phyloP scores from a whole-genome alignment of 1,139 yeast species.

The Nakaseomyces bracarensis region DNA sequence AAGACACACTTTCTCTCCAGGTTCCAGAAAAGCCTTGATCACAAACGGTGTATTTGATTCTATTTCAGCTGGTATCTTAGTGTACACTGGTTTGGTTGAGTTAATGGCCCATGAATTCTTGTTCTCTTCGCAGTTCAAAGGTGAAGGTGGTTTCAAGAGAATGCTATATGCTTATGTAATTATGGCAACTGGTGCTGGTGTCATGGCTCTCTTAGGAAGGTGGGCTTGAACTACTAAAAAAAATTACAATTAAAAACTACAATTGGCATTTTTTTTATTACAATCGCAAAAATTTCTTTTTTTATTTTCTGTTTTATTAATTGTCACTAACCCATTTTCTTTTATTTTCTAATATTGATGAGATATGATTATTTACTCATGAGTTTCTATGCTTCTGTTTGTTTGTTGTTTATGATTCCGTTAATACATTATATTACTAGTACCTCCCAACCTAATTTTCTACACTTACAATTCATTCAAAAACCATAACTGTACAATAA shows the following conservation, averaged over 20 bases:
- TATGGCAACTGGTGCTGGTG: slow-evolving; percentile 66
- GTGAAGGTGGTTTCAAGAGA: slow-evolving; percentile 35
- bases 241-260: no score
- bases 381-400: no score
- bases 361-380: no score
- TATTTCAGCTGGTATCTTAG: slow-evolving; percentile 73
- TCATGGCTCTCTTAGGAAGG: slow-evolving; percentile 79
- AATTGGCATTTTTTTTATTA: no score
- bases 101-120: slow-evolving; percentile 84
- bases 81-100: slow-evolving; percentile 82
- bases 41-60: slow-evolving; percentile 77
- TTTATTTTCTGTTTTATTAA: no score
- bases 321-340: no score
- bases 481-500: no score
- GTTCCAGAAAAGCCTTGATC: slow-evolving; percentile 56
- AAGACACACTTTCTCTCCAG: slow-evolving; percentile 57
- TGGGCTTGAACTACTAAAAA: slow-evolving; percentile 84
- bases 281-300: background rate
- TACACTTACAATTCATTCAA: no score
- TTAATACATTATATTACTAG: no score
- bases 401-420: no score
- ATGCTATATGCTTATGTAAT: slow-evolving; percentile 32
- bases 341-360: no score
- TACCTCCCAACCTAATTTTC: no score
- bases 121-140: slow-evolving; percentile 53